Conservation (phyloP, 306 rosid species). For the Hippophae gyantsensis region DNA sequence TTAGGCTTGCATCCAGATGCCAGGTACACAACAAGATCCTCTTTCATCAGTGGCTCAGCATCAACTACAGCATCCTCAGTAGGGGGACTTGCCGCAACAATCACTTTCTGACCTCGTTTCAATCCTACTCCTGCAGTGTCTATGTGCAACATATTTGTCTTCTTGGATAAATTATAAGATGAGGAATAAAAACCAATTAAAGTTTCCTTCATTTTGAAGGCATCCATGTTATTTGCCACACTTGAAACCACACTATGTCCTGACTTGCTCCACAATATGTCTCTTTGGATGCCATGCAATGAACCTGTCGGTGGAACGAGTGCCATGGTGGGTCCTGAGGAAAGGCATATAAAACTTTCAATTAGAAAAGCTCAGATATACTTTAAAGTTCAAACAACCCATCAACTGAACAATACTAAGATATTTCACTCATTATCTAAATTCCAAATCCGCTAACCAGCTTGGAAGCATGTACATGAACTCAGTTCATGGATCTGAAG, state of each 20-base stretch:
- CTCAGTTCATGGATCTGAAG: too few species aligned
- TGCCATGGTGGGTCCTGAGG: slow-evolving; percentile 41
- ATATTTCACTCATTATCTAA: neutral
- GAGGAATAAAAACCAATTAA: slow-evolving; percentile 30
- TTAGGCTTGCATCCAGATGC: slow-evolving; percentile 53
- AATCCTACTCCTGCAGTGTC: slow-evolving; percentile 13
- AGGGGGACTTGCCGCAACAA: slow-evolving; percentile 83
- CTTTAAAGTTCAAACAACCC: neutral
- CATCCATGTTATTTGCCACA: slow-evolving; percentile 22
- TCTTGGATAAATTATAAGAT: slow-evolving; percentile 26
- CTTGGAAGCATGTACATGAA: neutral
- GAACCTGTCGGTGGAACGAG: slow-evolving; percentile 33
- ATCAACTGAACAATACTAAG: neutral
- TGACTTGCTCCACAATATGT: slow-evolving; percentile 20
- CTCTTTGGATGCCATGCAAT: slow-evolving; percentile 23
- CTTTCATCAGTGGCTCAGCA: slow-evolving; percentile 51
- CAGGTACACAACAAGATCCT: slow-evolving; percentile 65
- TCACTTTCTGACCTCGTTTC: slow-evolving; percentile 28
- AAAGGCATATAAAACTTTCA: neutral
- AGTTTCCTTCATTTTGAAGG: slow-evolving; percentile 32
- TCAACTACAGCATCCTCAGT: slow-evolving; percentile 61
- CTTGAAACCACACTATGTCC: slow-evolving; percentile 19
- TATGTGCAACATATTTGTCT: slow-evolving; percentile 22
- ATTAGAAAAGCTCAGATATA: neutral
- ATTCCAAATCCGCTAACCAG: neutral